A percentile compares a stretch with the other conserved stretches of the same genome.
Conservation (phyloP, 2,329 filamentous ascomycete species). For the Rosellinia necatrix region DNA sequence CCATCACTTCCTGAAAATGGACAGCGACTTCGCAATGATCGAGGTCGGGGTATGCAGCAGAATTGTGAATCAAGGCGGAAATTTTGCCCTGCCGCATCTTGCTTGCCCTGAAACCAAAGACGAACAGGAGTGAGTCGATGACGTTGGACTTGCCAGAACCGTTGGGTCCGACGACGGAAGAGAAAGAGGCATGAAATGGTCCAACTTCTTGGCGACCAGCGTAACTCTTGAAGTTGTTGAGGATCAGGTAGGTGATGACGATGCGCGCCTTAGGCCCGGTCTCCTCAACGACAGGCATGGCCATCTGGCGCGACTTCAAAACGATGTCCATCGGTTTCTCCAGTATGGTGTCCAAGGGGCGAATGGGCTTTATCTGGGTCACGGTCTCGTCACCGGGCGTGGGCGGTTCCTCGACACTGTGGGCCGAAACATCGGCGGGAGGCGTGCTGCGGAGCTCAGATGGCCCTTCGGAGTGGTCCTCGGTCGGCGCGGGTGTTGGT, state of each 20-base stretch:
- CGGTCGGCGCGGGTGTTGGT: conserved; percentile 59
- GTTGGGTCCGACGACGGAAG: conserved; percentile 96
- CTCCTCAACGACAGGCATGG: conserved; percentile 71
- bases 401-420: conserved; percentile 66
- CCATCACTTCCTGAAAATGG: conserved; percentile 93
- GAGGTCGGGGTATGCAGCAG: conserved; percentile 80
- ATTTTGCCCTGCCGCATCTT: conserved; percentile 99
- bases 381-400: conserved; percentile 53
- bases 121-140: conserved; percentile 95
- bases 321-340: conserved; percentile 95
- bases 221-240: conserved; percentile 99
- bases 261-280: conserved; percentile 81
- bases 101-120: conserved; percentile 98
- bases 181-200: conserved; percentile 96
- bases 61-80: conserved; percentile 96
- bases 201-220: conserved; percentile 93
- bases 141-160: conserved; percentile 99
- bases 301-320: conserved; percentile 77
- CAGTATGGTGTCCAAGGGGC: conserved; percentile 75
- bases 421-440: conserved; percentile 73
- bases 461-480: conserved; percentile 59
- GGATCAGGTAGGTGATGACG: conserved; percentile 87
- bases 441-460: conserved; percentile 60
- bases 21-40: conserved; percentile 95
- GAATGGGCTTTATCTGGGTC: conserved; percentile 70